These are phyloP conservation scores for Periconia sp. DNA, from an alignment of 2,329 filamentous ascomycete species.

Conservation along the genomic window DNA sequence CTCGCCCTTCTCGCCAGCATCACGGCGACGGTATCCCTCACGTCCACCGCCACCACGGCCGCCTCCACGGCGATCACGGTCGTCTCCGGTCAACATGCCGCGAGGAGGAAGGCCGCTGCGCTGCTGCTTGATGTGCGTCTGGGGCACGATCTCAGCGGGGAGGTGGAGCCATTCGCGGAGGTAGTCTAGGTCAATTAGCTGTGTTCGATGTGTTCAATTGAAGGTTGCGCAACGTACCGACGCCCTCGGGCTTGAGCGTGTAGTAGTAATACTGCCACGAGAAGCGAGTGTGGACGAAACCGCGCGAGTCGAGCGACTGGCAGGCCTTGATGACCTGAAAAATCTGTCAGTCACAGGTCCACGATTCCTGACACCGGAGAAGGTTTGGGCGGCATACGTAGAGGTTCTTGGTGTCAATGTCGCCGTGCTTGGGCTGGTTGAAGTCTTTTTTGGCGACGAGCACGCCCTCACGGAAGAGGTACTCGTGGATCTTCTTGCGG, in stretches of 20 bases:
- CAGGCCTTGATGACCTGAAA: slow-evolving; percentile 32
- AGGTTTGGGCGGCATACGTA: too few species aligned
- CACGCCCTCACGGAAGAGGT: slow-evolving; percentile 61
- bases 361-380: too few species aligned
- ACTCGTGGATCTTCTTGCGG: slow-evolving; percentile 99
- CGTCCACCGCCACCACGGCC: slow-evolving; percentile 61
- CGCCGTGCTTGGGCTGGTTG: slow-evolving; percentile 96
- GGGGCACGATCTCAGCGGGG: slow-evolving; percentile 98
- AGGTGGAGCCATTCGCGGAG: slow-evolving; percentile 99
- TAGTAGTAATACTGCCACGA: slow-evolving; percentile 85
- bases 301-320: slow-evolving; percentile 97
- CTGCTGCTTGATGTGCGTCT: slow-evolving; percentile 99
- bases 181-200: too few species aligned
- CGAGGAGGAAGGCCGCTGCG: slow-evolving; percentile 97
- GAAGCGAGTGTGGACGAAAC: slow-evolving; percentile 99
- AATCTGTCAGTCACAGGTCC: background rate
- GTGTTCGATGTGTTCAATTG: too few species aligned
- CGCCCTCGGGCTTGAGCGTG: slow-evolving; percentile 98
- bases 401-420: slow-evolving; percentile 99
- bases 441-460: slow-evolving; percentile 99
- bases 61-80: slow-evolving; percentile 78
- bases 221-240: too few species aligned
- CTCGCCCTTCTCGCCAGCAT: slow-evolving; percentile 61
- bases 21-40: slow-evolving; percentile 84
- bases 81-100: slow-evolving; percentile 89